Conservation (phyloP, 805 yeast genomes). For the Wickerhamiella domercqiae region DNA sequence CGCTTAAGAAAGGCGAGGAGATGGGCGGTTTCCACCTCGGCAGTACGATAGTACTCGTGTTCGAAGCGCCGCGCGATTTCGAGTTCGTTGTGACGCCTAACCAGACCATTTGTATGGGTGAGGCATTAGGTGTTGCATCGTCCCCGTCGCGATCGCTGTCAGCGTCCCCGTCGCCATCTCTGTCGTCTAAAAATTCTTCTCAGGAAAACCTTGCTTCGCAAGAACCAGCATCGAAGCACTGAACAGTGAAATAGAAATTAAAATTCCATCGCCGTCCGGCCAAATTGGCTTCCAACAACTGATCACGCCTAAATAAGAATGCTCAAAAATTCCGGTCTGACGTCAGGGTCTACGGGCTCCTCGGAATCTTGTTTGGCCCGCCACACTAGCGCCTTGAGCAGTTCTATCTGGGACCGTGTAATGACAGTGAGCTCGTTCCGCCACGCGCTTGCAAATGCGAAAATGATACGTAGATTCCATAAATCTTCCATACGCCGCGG, state of each 20-base stretch:
- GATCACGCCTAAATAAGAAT: too few relatives aligned
- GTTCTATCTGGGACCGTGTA: conserved; percentile 9
- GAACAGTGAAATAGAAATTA: too few relatives aligned
- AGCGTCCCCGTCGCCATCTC: too few relatives aligned
- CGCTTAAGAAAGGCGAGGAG: conserved; percentile 80
- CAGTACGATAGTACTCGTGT: conserved; percentile 88
- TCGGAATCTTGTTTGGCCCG: neutral
- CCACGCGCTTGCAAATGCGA: conserved; percentile 10
- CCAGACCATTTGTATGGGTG: conserved; percentile 75
- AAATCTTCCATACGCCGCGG: neutral
- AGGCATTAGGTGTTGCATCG: conserved; percentile 51
- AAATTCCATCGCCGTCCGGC: too few relatives aligned
- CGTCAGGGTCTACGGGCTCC: neutral
- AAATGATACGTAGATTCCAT: conserved; percentile 6
- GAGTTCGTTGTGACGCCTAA: conserved; percentile 54
- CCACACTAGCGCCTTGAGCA: conserved; percentile 5
- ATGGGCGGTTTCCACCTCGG: conserved; percentile 97
- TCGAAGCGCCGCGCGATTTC: conserved; percentile 84
- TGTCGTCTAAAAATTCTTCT: too few relatives aligned
- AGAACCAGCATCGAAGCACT: too few relatives aligned
- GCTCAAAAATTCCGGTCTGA: too few relatives aligned
- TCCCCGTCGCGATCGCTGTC: too few relatives aligned
- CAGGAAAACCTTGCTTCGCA: too few relatives aligned
- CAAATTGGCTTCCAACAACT: too few relatives aligned
- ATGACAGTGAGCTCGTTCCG: conserved; percentile 6